phyloP scores from a whole-genome alignment of 192 early-diverging fungal species.

The Backusella liffmaniae region DNA sequence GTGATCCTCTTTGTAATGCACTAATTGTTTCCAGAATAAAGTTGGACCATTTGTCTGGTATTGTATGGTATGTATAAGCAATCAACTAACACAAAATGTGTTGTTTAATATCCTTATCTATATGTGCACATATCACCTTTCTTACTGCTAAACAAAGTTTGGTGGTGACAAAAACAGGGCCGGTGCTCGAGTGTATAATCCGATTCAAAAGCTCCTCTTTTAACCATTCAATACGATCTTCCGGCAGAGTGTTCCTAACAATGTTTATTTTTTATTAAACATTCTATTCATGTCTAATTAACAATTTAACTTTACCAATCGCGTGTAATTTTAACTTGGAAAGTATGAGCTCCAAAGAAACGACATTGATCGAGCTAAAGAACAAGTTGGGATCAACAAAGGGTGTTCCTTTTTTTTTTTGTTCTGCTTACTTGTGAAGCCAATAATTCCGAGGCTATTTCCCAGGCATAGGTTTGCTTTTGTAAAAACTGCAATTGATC shows the following conservation, averaged over 20 bases:
- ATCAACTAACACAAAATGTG: constrained; percentile 38
- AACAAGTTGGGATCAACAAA: not conserved
- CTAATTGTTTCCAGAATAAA: constrained; percentile 46
- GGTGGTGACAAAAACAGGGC: constrained; percentile 48
- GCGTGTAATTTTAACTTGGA: constrained; percentile 55
- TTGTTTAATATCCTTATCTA: not conserved
- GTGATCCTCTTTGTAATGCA: constrained; percentile 33
- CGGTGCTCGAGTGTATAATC: constrained; percentile 43
- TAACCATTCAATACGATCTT: constrained; percentile 53
- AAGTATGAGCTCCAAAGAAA: constrained; percentile 62
- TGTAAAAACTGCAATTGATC: constrained; percentile 54
- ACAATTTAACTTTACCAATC: constrained; percentile 44
- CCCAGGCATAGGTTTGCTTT: constrained; percentile 53
- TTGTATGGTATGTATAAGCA: constrained; percentile 44
- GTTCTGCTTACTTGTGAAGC: constrained; percentile 38
- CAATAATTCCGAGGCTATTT: constrained; percentile 51
- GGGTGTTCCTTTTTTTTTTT: too few relatives aligned
- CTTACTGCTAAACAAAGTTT: constrained; percentile 58
- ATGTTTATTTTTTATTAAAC: not conserved
- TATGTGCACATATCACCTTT: not conserved
- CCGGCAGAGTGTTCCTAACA: constrained; percentile 47
- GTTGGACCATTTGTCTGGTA: constrained; percentile 48
- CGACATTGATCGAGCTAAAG: constrained; percentile 43
- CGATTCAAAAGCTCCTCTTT: constrained; percentile 45
- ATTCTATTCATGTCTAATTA: not conserved